phyloP scores from a whole-genome alignment of 139 green algal genomes.

The Coccomyxa sp. region DNA sequence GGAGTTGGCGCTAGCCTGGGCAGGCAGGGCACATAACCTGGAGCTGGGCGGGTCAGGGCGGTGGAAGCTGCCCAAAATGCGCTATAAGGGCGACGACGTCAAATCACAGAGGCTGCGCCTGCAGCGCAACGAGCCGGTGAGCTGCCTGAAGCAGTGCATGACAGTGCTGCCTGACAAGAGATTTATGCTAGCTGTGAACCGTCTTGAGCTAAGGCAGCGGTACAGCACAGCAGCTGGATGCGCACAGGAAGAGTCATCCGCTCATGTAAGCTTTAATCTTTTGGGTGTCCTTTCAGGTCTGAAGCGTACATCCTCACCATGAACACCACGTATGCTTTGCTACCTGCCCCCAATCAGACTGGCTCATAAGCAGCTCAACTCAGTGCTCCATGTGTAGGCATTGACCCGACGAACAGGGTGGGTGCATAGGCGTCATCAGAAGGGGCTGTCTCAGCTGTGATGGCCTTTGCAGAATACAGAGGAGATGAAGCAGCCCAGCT shows the following conservation, averaged over 20 bases:
- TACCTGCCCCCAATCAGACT: background rate
- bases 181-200: background rate
- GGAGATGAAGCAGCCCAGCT: too few relatives aligned
- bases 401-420: too few relatives aligned
- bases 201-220: too few relatives aligned
- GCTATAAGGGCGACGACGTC: constrained; percentile 64
- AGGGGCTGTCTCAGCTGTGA: too few relatives aligned
- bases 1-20: constrained; percentile 45
- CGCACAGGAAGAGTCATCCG: background rate
- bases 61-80: constrained; percentile 76
- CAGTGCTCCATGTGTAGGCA: too few relatives aligned
- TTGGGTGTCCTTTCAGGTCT: too few relatives aligned
- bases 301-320: background rate
- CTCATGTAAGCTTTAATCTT: too few relatives aligned
- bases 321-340: background rate
- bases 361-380: too few relatives aligned
- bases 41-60: constrained; percentile 44
- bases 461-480: too few relatives aligned
- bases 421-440: too few relatives aligned
- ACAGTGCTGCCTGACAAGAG: background rate
- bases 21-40: constrained; percentile 48
- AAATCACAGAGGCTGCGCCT: background rate
- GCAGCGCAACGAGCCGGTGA: background rate
- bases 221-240: too few relatives aligned
- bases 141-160: background rate